Base-by-base conservation (phyloP, 2,329 filamentous ascomycete genomes). In the Botrytis squamosa region DNA sequence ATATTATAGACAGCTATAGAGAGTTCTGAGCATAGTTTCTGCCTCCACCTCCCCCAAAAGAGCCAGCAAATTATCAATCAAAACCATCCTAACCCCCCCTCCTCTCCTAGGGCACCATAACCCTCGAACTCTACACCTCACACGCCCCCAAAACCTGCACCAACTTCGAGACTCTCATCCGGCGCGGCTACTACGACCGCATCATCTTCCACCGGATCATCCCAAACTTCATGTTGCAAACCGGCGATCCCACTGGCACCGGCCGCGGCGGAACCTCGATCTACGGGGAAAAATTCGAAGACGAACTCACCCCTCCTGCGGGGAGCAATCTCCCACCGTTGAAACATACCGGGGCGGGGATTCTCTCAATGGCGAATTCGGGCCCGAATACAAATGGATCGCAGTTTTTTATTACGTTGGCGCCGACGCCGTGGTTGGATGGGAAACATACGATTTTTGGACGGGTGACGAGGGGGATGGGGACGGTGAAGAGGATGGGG, bases 391-490 rank as follows among this genome's bases (percentile, higher is more conserved):
- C 95, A 52, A 98, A 98, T 82, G 95, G 95, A 36, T 93, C 90
- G 74, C 96, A 98, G 84, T 99, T 98, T 84, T 98, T 98, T 82
- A 90, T 99, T 77, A 98, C 96, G 0, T 86, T 98, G 49, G 95
- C 94, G 12, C 95, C 95, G 7, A 95, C 96, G 25, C 96, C 96
- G 0, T 98, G 95, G 95, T 84, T 99, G 74, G 96, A 99, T 83
- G 94, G 95, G 36, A 98, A 97, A 83, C 95, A 99, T 82, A 97
- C 95, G 18, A 97, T 99, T 77, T 99, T 99, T 81, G 96, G 96
- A 1, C 86, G 95, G 71, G 94, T 99, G 57, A 95, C 92, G 85
- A 88, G 84, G 72, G 96, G 96, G 0, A 89, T 98, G 88, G 86
- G 88, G 73, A 87, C 95, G n/a, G 90, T 98, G 42, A 91, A 93